These are phyloP conservation scores for Medakamo hakoo DNA, from an alignment of 139 green algal genomes.

Conservation along the genomic window DNA sequence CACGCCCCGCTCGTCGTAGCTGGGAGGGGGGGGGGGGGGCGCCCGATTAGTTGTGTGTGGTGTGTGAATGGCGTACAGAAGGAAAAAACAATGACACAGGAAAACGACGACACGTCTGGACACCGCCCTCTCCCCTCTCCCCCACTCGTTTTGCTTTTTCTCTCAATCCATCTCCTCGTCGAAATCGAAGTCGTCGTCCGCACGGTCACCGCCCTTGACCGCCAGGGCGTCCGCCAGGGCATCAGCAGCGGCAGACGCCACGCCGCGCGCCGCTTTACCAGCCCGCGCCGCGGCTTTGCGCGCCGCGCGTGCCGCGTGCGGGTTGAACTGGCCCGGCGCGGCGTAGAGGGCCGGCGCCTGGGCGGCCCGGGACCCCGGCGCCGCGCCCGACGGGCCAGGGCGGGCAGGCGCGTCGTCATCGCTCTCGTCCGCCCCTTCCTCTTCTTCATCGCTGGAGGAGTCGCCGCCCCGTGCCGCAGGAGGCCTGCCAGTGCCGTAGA, in stretches of 20 bases:
- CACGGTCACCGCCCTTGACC: not conserved
- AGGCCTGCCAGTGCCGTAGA: too few species aligned
- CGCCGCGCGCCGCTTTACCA: conserved; percentile 1
- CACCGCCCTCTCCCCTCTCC: not conserved
- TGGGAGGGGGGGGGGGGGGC: too few species aligned
- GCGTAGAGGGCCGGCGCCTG: conserved; percentile 51
- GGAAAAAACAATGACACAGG: not conserved
- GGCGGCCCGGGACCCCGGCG: not conserved
- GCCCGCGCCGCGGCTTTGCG: conserved; percentile 14
- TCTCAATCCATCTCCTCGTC: conserved; percentile 1
- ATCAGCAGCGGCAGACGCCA: not conserved
- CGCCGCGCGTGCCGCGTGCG: conserved; percentile 32
- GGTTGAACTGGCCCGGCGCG: conserved; percentile 69
- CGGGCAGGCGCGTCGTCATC: conserved; percentile 20
- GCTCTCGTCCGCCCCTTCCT: conserved; percentile 11
- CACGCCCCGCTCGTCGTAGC: too few species aligned
- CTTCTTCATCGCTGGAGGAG: conserved; percentile 10
- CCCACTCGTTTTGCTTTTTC: not conserved
- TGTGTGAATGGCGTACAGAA: not conserved
- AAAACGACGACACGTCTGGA: not conserved
- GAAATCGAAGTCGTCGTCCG: not conserved
- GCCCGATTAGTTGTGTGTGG: too few species aligned
- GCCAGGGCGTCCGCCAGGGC: not conserved
- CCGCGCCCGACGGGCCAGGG: conserved; percentile 3
- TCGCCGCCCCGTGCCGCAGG: too few species aligned